A percentile compares a stretch with the other conserved stretches of the same genome.
phyloP scores from a whole-genome alignment of 2,329 filamentous ascomycete species.

The Pseudomassariella vexata region DNA sequence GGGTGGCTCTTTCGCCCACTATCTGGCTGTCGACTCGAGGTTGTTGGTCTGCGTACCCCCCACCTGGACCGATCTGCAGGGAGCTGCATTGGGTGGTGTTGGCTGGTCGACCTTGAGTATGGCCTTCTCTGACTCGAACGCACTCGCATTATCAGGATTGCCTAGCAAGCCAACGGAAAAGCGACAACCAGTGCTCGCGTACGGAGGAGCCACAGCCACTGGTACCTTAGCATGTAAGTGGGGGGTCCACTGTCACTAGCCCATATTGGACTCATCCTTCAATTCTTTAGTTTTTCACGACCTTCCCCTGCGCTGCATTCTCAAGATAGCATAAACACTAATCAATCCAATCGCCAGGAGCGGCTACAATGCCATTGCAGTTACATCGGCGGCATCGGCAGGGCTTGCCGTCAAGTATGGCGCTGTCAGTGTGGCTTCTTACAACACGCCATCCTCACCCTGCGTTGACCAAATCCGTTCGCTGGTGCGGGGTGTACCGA shows the following conservation, averaged over 20 bases:
- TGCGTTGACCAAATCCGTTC: conserved; percentile 10
- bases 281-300: too few species aligned
- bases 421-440: conserved; percentile 12
- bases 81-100: conserved; percentile 16
- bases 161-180: conserved; percentile 2
- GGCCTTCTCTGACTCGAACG: conserved; percentile 11
- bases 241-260: too few species aligned
- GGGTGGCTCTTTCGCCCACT: conserved; percentile 10
- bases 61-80: conserved; percentile 14
- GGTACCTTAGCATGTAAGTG: conserved; percentile 22
- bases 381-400: conserved; percentile 12
- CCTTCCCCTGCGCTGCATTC: too few species aligned
- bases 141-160: too few species aligned
- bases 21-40: conserved; percentile 3
- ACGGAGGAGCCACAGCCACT: conserved; percentile 21
- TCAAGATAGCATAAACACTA: too few species aligned
- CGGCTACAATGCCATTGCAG: conserved; percentile 10
- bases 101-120: conserved; percentile 17
- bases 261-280: too few species aligned
- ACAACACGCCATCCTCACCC: conserved; percentile 15
- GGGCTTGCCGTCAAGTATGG: conserved; percentile 13
- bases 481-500: conserved; percentile 6
- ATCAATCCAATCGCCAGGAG: conserved; percentile 4
- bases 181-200: conserved; percentile 18
- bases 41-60: conserved; percentile 14